Evolutionary conservation across 208 protist species (phyloP).

Genomic region (Strigomonas galati): DNA sequence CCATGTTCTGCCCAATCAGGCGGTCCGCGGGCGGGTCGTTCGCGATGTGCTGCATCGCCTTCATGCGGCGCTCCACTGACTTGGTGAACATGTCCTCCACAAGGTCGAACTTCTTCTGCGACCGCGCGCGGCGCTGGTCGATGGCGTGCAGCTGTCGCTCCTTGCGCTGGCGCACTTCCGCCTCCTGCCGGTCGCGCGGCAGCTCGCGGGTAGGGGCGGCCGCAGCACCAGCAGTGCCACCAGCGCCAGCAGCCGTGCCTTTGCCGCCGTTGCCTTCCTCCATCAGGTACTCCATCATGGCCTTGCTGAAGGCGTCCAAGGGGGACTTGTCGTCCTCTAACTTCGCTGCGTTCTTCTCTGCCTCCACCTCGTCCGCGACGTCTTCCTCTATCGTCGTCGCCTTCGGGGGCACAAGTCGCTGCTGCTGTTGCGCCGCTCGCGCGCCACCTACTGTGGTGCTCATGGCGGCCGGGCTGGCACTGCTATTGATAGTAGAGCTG

Average conservation of each 20-base stretch:
- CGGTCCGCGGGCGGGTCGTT: slow-evolving; percentile 86
- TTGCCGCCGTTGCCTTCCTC: slow-evolving; percentile 13
- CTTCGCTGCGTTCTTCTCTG: slow-evolving; percentile 18
- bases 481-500: neutral
- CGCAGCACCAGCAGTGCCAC: too few species aligned
- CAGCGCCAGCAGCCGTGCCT: too few species aligned
- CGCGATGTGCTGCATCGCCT: slow-evolving; percentile 65
- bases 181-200: slow-evolving; percentile 19
- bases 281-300: slow-evolving; percentile 21
- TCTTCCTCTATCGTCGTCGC: slow-evolving; percentile 22
- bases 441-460: neutral
- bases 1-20: slow-evolving; percentile 62
- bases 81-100: slow-evolving; percentile 76
- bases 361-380: slow-evolving; percentile 23
- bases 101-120: slow-evolving; percentile 47
- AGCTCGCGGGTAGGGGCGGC: neutral
- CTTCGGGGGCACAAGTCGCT: slow-evolving; percentile 5
- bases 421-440: neutral
- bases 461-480: neutral
- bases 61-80: slow-evolving; percentile 55
- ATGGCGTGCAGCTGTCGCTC: slow-evolving; percentile 47
- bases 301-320: slow-evolving; percentile 18
- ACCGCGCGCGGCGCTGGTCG: slow-evolving; percentile 28
- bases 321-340: neutral
- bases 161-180: slow-evolving; percentile 23